Percentiles rank a stretch among this genome's conserved stretches.
Conservation (phyloP, 352 stramenopile species). For the Phytophthora fragariae region DNA sequence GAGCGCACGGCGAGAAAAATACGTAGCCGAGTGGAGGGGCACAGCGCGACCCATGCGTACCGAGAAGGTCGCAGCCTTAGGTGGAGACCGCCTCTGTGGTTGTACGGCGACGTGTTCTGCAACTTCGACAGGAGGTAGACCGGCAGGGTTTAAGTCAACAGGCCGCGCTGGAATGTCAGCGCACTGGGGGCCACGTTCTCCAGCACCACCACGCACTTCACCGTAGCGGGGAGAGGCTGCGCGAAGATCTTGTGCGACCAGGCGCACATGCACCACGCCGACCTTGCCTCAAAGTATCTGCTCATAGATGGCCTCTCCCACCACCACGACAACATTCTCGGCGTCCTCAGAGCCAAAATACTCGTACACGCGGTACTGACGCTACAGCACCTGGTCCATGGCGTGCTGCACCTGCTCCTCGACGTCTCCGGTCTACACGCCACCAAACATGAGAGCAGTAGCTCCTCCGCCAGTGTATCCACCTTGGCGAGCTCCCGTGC, state of each 20-base stretch:
- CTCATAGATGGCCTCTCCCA: conserved; percentile 77
- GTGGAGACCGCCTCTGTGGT: no score
- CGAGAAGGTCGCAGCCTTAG: conserved; percentile 10
- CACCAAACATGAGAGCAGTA: conserved; percentile 39
- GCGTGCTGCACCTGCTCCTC: conserved; percentile 51
- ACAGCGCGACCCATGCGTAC: conserved; percentile 75
- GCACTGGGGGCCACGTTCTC: conserved; percentile 62
- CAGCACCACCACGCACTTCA: conserved; percentile 71
- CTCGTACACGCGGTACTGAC: conserved; percentile 77
- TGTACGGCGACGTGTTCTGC: conserved; percentile 29
- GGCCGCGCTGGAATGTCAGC: conserved; percentile 37
- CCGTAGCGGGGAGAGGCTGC: conserved; percentile 55
- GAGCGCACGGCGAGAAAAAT: conserved; percentile 61
- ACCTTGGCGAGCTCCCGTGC: conserved; percentile 71
- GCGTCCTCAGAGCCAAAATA: conserved; percentile 73
- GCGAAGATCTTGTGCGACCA: conserved; percentile 81
- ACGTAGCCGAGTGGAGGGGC: conserved; percentile 58
- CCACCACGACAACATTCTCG: conserved; percentile 73
- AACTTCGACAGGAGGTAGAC: conserved; percentile 71
- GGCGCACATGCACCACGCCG: conserved; percentile 76
- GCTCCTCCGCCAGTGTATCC: conserved; percentile 53
- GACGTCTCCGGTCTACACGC: no score
- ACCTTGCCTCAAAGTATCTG: conserved; percentile 79
- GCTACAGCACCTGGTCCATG: conserved; percentile 71
- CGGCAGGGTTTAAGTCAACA: conserved; percentile 76